Evolutionary conservation across 1,139 yeast genomes (phyloP), one percentile per base, ranked within the genome.

Genomic region (Kodamaea sp.): DNA sequence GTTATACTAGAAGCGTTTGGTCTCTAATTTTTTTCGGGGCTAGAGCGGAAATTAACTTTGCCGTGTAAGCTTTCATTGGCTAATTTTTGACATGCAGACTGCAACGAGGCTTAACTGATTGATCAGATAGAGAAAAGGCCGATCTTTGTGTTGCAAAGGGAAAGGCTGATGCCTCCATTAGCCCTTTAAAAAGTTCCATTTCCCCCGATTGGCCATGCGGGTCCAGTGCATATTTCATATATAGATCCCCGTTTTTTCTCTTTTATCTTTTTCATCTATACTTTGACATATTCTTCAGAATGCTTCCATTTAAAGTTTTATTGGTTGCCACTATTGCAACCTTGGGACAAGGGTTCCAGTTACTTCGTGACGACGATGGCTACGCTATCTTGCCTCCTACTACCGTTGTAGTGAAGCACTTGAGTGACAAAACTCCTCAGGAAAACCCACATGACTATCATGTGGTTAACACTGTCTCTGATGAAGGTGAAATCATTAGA

Each of bases 371-470:
- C 18, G 42, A 32, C 7, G 26, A 35, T 5, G 50, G 50, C 14
- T 38, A 20, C 22, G 50, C 50, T 20, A 39, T 46, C 24, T 41
- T 46, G 14, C 50, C 50, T 12, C 50, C 50, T 14, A 41, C 44
- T 14, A 38, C 42, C 10, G 43, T 41, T 21, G 50, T 46, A 9
- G 30, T 39, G 22, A 11, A 31, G 19, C 39, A 39, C 26, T 44
- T 46, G 40, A 13, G 34, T n/a, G 15, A 22, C 13, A 28, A 36
- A 21, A 20, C 24, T 7, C 38, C 42, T 7, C 32, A 31, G 24
- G 32, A 21, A 12, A 31, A 30, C 25, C 35, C 42, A 8, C 10
- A 15, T 12, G 43, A 38, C 20, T 46, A 44, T 29, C 46, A 43
- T 27, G 48, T 46, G 13, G 18, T 46, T 21, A 43, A 42, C 35